phyloP scores from a whole-genome alignment of 140 eudicot genomes.

The Cichorium intybus region DNA sequence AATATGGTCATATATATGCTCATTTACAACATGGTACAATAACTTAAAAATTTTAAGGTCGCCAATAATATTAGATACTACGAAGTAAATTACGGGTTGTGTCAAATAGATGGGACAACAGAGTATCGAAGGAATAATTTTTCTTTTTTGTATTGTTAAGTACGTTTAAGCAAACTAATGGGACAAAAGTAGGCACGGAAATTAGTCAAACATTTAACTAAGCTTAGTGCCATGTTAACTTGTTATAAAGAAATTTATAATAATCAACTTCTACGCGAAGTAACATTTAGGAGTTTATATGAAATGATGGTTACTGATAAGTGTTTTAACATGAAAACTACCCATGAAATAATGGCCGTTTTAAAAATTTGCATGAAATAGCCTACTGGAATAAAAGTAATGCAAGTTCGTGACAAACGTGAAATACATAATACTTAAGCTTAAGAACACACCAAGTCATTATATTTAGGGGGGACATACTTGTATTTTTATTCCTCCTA shows the following conservation, averaged over 20 bases:
- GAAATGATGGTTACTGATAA: background rate
- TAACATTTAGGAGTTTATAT: background rate
- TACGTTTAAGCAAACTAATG: constrained; percentile 29
- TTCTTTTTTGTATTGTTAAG: constrained; percentile 6
- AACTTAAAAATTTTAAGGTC: background rate
- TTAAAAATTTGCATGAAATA: background rate
- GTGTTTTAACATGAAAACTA: background rate
- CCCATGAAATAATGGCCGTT: background rate
- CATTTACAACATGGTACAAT: background rate
- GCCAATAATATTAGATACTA: background rate
- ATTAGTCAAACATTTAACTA: constrained; percentile 28
- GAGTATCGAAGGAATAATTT: constrained; percentile 11
- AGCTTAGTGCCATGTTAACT: constrained; percentile 10
- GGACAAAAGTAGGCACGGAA: constrained; percentile 41
- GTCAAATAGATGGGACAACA: background rate
- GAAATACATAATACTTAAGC: background rate
- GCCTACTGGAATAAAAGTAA: background rate
- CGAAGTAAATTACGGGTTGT: no score
- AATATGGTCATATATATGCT: background rate
- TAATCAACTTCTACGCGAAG: constrained; percentile 4
- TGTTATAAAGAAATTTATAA: constrained; percentile 5
- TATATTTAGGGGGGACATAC: background rate
- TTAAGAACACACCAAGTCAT: background rate
- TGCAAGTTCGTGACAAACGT: background rate
- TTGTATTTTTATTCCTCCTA: constrained; percentile 1